Base-by-base conservation (phyloP, 2,329 filamentous ascomycete genomes). In the Penicillium sp. region DNA sequence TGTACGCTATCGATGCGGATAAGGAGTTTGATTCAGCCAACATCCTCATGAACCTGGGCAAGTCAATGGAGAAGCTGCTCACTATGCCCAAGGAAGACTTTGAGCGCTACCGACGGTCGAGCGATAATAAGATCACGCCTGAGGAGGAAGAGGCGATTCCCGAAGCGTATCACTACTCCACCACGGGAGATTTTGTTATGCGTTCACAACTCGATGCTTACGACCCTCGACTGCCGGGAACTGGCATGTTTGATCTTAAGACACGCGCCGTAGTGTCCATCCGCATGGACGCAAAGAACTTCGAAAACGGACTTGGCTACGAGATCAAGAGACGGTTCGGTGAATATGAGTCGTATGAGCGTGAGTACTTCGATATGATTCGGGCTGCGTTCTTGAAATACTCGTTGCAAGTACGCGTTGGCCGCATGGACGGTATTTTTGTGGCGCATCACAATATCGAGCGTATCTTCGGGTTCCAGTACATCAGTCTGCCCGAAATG, bases 381-480 rank as follows among this genome's bases (percentile, higher is more conserved):
- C 85, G 95, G 51, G 85, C 92, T 1, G 94, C 93, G 0, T 93
- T 99, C 76, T 79, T 99, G 53, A 99, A 99, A 69, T 99, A 99
- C 73, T 96, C 92, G 9, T 80, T 99, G 27, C 94, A 99, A 75
- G 95, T 93, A 26, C 89, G 94, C 43, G 95, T 99, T 85, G 94
- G 95, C 18, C 87, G 92, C 48, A 99, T 99, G 95, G 93, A 99
- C 69, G 94, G 94, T 51, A 97, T 97, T 48, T 99, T 97, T 69
- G 89, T 97, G 22, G 94, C 94, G 2, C 99, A 87, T 71, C 94
- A 99, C 78, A 99, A 99, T 71, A 90, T 92, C 2, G 83, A 92
- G 73, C 89, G 92, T 53, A 96, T 99, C 48, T 99, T 99, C 70
- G 94, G 94, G 6, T 99, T 99, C 73, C 94, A 99, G 73, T 99